Evolutionary conservation across 1,284 basidiomycete species (phyloP).

Genomic region (Wolfiporia cocos): DNA sequence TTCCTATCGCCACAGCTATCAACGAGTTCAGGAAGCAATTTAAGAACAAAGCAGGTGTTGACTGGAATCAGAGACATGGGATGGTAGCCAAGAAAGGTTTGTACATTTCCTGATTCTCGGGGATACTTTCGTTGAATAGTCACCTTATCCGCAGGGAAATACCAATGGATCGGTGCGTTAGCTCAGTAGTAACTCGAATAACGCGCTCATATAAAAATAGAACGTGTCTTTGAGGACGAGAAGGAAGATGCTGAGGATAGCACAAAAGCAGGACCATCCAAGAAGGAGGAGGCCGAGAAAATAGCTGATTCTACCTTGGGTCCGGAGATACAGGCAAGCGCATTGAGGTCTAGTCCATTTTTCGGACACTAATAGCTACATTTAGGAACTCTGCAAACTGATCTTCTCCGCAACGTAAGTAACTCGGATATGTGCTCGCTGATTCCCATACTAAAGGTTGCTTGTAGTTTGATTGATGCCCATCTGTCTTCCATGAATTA

Average conservation of each 20-base stretch:
- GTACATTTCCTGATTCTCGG: slow-evolving; percentile 1
- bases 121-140: background rate
- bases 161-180: slow-evolving; percentile 47
- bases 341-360: too few relatives aligned
- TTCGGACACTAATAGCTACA: background rate
- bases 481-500: slow-evolving; percentile 65
- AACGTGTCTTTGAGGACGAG: slow-evolving; percentile 45
- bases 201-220: slow-evolving; percentile 22
- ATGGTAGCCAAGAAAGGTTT: slow-evolving; percentile 49
- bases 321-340: slow-evolving; percentile 47
- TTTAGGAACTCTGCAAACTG: slow-evolving; percentile 42
- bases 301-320: slow-evolving; percentile 43
- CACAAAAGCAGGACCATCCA: slow-evolving; percentile 19
- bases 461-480: slow-evolving; percentile 45
- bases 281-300: slow-evolving; percentile 34
- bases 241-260: slow-evolving; percentile 32
- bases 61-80: slow-evolving; percentile 48
- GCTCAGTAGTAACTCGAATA: background rate
- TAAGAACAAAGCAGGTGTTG: slow-evolving; percentile 44
- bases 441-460: background rate
- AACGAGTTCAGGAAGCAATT: slow-evolving; percentile 58
- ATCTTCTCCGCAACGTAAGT: slow-evolving; percentile 50
- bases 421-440: background rate
- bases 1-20: slow-evolving; percentile 31
- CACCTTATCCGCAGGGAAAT: slow-evolving; percentile 39